These are phyloP conservation scores for Rhynchosporium agropyri DNA, from an alignment of 2,329 filamentous ascomycete genomes.

Conservation along the genomic window DNA sequence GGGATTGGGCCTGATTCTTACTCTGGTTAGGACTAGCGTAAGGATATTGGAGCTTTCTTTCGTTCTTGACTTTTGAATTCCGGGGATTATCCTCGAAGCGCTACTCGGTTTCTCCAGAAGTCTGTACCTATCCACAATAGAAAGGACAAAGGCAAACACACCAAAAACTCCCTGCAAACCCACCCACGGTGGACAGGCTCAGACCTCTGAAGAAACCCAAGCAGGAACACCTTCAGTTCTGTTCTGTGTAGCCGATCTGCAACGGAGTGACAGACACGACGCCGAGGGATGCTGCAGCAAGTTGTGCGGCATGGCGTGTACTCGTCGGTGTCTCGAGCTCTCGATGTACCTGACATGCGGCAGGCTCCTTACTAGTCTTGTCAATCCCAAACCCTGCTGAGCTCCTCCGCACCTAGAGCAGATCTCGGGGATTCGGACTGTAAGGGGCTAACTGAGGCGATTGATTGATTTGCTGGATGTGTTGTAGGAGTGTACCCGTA, in stretches of 20 bases:
- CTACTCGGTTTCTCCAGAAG: neutral
- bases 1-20: no score
- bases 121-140: no score
- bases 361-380: neutral
- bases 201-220: no score
- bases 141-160: no score
- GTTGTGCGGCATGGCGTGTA: neutral
- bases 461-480: neutral
- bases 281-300: slow-evolving; percentile 2
- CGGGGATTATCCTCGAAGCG: slow-evolving; percentile 15
- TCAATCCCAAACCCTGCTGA: slow-evolving; percentile 8
- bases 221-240: neutral
- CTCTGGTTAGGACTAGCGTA: no score
- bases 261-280: neutral
- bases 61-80: slow-evolving; percentile 6
- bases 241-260: neutral
- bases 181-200: no score
- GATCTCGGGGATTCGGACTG: neutral
- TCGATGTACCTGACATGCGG: slow-evolving; percentile 16
- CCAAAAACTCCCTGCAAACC: no score
- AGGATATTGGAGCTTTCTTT: no score
- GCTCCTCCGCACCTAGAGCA: slow-evolving; percentile 3
- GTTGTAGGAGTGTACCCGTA: neutral
- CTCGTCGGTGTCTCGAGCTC: slow-evolving; percentile 8
- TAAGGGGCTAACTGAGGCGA: neutral